A percentile compares a stretch with the other conserved stretches of the same genome.
Conservation (phyloP, 441 rosid genomes). For the Sinapis alba region DNA sequence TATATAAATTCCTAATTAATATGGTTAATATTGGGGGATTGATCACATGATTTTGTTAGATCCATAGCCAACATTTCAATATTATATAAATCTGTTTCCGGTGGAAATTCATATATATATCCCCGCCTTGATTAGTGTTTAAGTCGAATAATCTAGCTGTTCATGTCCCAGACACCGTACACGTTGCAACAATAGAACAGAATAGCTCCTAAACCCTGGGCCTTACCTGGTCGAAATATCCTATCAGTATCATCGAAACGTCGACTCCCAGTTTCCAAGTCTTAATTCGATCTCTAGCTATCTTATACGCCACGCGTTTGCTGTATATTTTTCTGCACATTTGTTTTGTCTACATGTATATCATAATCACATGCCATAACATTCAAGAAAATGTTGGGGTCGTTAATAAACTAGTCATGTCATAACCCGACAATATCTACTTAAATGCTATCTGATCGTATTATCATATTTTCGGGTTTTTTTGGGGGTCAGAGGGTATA, state of each 20-base stretch:
- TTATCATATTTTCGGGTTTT: background rate
- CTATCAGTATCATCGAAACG: background rate
- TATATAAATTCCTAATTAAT: background rate
- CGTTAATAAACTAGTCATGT: constrained; percentile 22
- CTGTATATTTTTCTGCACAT: background rate
- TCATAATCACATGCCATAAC: background rate
- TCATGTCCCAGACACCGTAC: constrained; percentile 22
- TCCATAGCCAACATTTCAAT: constrained; percentile 6
- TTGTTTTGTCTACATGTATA: background rate
- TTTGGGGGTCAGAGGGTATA: background rate
- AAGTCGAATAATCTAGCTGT: background rate
- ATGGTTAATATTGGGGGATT: background rate
- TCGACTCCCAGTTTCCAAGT: constrained; percentile 12
- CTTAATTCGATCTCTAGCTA: constrained; percentile 2
- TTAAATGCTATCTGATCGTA: constrained; percentile 6
- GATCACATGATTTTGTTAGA: constrained; percentile 1
- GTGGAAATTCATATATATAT: background rate
- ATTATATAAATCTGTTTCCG: background rate
- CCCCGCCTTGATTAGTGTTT: constrained; percentile 10
- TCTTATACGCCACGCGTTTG: constrained; percentile 35
- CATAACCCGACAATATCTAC: constrained; percentile 19
- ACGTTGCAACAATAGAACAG: background rate
- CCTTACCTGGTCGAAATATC: constrained; percentile 10
- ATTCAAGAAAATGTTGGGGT: background rate
- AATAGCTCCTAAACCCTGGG: constrained; percentile 5